Conservation (phyloP, 371 early-diverging fungal genomes). For the Lichtheimia ornata region DNA sequence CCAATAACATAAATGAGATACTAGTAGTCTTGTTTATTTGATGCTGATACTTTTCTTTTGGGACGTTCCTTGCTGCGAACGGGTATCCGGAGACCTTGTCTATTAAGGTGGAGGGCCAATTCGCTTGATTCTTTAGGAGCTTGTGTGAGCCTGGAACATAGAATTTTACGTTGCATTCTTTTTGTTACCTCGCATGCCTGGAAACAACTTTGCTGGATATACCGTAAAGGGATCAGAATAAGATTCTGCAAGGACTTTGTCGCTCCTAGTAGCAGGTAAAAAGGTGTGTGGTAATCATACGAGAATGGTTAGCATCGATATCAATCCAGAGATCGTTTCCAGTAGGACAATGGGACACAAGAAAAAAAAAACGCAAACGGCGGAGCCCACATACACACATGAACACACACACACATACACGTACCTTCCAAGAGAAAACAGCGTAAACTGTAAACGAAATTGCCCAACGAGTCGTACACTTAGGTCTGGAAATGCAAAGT, state of each 20-base stretch:
- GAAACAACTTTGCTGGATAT: conserved; percentile 58
- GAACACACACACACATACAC: not conserved
- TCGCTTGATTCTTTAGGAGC: conserved; percentile 56
- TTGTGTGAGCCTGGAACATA: too few relatives aligned
- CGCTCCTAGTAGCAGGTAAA: conserved; percentile 10
- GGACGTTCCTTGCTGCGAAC: conserved; percentile 46
- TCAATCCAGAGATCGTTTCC: too few relatives aligned
- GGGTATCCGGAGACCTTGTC: conserved; percentile 68
- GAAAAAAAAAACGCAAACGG: too few relatives aligned
- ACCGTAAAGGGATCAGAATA: conserved; percentile 53
- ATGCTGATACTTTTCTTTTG: conserved; percentile 15
- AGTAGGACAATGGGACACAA: too few relatives aligned
- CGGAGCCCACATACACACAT: too few relatives aligned
- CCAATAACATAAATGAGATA: too few relatives aligned
- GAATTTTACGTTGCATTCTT: not conserved
- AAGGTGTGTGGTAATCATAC: not conserved
- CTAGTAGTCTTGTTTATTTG: too few relatives aligned
- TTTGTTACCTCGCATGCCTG: conserved; percentile 64
- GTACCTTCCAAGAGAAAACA: conserved; percentile 35
- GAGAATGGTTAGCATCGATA: too few relatives aligned
- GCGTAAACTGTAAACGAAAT: conserved; percentile 46
- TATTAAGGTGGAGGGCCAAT: conserved; percentile 65
- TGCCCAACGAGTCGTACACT: conserved; percentile 45
- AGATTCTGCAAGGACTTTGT: conserved; percentile 23
- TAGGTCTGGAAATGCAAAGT: conserved; percentile 52